Conservation (phyloP, 768 basidiomycete genomes). For the Tylopilus sp. region DNA sequence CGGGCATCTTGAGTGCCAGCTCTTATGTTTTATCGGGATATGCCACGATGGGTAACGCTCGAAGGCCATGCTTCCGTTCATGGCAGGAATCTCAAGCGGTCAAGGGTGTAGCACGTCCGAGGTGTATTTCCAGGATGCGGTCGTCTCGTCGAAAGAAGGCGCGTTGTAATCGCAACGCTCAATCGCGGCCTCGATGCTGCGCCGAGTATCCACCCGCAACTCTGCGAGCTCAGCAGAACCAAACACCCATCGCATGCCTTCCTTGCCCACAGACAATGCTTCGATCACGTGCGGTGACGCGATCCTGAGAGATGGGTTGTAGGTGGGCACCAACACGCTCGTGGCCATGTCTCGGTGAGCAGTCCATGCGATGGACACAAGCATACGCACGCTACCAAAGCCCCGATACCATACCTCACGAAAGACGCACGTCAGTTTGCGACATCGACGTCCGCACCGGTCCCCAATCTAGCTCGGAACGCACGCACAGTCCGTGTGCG, state of each 20-base stretch:
- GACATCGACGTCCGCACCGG: conserved; percentile 5
- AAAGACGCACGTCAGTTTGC: conserved; percentile 1
- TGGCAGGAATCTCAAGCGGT: not conserved
- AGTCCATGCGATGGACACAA: not conserved
- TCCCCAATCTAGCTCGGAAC: not conserved
- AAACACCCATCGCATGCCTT: not conserved
- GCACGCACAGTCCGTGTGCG: conserved; percentile 3
- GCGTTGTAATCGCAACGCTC: not conserved
- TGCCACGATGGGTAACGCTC: not conserved
- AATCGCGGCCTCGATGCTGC: not conserved
- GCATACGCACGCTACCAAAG: conserved; percentile 1
- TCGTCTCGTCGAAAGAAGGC: conserved; percentile 1
- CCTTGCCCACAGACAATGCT: not conserved
- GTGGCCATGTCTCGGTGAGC: not conserved
- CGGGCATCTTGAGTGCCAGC: not conserved
- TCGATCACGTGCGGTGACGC: conserved; percentile 7
- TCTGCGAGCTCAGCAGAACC: not conserved
- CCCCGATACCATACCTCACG: conserved; percentile 1
- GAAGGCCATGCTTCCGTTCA: not conserved
- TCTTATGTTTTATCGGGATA: not conserved
- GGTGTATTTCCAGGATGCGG: conserved; percentile 1
- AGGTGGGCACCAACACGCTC: not conserved
- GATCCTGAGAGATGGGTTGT: conserved; percentile 2
- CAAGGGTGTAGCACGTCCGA: not conserved
- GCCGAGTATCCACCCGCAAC: conserved; percentile 2